Evolutionary conservation across 2,329 filamentous ascomycete genomes (phyloP), one percentile per base, ranked within the genome.

Genomic region (Neocucurbitaria cava): DNA sequence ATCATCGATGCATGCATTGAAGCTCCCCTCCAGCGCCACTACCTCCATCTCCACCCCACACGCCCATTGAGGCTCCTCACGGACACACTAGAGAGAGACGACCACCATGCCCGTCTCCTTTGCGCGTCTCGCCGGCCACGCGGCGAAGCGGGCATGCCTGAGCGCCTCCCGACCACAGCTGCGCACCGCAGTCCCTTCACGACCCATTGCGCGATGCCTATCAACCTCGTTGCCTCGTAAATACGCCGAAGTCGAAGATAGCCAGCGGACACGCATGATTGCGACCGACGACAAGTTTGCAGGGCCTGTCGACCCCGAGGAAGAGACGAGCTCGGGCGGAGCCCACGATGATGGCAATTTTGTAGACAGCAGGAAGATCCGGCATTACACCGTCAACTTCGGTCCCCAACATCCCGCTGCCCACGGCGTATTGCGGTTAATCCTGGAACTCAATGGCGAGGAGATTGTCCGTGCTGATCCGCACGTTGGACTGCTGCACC

Each of bases 351-450:
- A 78, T 62, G 79, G 83, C 67, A 78, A 69, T 42, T 48, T 46
- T 42, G 78, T 82, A 47, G 82, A 84, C 66, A 78, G 82, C 79
- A 89, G 94, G 78, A 98, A 97, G 85, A 90, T 99, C 76, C 88
- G 95, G 66, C 95, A 99, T 81, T 99, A 99, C 82, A 99, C 95
- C 6, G 94, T 99, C 83, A 99, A 99, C 84, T 99, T 99, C 72
- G 95, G 95, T 52, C 95, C 95, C 62, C 95, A 99, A 84, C 95
- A 99, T 83, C 95, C 95, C 35, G 95, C 95, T 64, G 96, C 95
- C 70, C 95, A 99, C 86, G 95, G 95, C 73, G 95, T 99, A 87
- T 81, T 99, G 80, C 92, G 95, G 50, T 81, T 99, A 80, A 99
- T 99, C 83, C 86, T 99, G 70, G 95, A 99, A 79, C 86, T 99